These are phyloP conservation scores for Gloeopeniophorella convolvens DNA, from an alignment of 768 basidiomycete species.

Conservation along the genomic window DNA sequence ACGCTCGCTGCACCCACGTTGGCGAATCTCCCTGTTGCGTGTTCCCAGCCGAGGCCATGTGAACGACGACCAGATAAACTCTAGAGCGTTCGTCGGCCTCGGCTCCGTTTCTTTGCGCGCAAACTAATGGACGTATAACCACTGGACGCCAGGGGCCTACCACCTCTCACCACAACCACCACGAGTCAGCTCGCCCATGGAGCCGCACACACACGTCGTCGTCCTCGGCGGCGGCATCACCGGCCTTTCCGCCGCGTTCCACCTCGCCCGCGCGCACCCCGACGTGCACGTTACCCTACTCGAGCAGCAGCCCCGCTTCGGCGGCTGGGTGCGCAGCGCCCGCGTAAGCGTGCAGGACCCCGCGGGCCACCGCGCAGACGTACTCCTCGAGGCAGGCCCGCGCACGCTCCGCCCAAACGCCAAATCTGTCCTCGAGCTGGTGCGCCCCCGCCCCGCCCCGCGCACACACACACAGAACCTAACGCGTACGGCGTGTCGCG, in stretches of 20 bases:
- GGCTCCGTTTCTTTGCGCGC: too few relatives aligned
- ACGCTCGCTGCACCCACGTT: too few relatives aligned
- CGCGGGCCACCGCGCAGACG: conserved; percentile 28
- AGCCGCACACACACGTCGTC: too few relatives aligned
- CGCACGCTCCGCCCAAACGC: conserved; percentile 78
- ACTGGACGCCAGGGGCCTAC: too few relatives aligned
- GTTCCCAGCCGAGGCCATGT: too few relatives aligned
- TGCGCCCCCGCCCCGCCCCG: conserved; percentile 33
- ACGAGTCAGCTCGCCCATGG: too few relatives aligned
- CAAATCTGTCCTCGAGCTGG: conserved; percentile 70
- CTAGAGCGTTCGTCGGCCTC: too few relatives aligned
- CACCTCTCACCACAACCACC: too few relatives aligned
- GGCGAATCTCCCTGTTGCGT: too few relatives aligned
- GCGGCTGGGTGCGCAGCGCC: conserved; percentile 82
- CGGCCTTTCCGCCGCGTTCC: conserved; percentile 76
- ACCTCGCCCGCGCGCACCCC: conserved; percentile 64
- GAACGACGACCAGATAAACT: too few relatives aligned
- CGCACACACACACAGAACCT: conserved; percentile 1
- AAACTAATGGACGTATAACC: too few relatives aligned
- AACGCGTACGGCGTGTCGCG: background rate
- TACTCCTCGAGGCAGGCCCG: conserved; percentile 82
- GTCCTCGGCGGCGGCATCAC: conserved; percentile 78
- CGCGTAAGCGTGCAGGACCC: conserved; percentile 36
- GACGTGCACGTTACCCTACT: conserved; percentile 54
- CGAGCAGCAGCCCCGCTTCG: conserved; percentile 57